Evolutionary conservation across 1,284 basidiomycete genomes (phyloP).

Genomic region (Pyrrhoderma noxium): DNA sequence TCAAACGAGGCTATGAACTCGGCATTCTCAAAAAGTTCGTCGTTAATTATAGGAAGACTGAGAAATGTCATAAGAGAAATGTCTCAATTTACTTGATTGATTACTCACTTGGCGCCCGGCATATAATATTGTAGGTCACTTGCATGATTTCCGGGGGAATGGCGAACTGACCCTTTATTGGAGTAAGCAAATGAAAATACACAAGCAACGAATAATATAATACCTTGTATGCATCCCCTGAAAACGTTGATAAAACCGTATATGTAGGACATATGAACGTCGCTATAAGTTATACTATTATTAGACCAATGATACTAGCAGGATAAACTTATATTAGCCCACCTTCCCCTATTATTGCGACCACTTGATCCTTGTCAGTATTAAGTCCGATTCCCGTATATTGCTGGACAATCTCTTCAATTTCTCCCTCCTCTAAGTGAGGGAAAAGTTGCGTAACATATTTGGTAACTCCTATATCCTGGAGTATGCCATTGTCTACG

Average conservation of each 20-base stretch:
- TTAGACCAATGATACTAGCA: too few relatives aligned
- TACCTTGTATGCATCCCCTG: conserved; percentile 6
- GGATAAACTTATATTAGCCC: conserved; percentile 7
- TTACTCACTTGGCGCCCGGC: conserved; percentile 15
- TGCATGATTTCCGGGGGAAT: conserved; percentile 27
- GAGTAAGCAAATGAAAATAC: neutral
- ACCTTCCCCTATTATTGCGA: conserved; percentile 39
- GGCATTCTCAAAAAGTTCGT: conserved; percentile 28
- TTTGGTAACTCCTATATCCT: conserved; percentile 25
- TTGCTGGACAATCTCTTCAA: conserved; percentile 23
- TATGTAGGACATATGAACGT: conserved; percentile 32
- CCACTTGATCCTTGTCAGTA: conserved; percentile 26
- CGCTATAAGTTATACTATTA: conserved; percentile 22
- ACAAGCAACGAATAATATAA: neutral
- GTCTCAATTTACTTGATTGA: neutral
- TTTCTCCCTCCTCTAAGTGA: conserved; percentile 23
- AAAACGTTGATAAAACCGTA: conserved; percentile 25
- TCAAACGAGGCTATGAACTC: conserved; percentile 34
- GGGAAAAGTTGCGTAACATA: conserved; percentile 36
- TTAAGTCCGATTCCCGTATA: conserved; percentile 25
- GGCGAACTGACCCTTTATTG: conserved; percentile 26
- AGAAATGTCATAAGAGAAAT: neutral
- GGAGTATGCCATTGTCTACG: conserved; percentile 27
- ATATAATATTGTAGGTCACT: conserved; percentile 29
- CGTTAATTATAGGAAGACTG: neutral